A percentile compares a stretch with the other conserved stretches of the same genome.
Conservation (phyloP, 805 yeast species). For the Cephaloascus fragrans region DNA sequence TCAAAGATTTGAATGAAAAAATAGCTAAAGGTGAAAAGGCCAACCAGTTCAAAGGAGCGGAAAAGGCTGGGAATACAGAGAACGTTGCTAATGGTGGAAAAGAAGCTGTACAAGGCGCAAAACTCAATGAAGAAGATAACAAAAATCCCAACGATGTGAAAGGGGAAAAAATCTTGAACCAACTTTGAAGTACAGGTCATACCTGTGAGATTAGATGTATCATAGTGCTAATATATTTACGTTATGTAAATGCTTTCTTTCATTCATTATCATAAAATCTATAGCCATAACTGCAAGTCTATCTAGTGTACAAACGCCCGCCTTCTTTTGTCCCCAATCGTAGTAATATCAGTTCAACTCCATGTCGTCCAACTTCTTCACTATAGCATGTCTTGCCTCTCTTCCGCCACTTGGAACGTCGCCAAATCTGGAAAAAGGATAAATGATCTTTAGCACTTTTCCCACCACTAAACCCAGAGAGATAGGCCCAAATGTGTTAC, state of each 20-base stretch:
- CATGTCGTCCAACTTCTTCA: neutral
- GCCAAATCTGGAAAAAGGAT: constrained; percentile 43
- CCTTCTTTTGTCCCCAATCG: neutral
- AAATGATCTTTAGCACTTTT: constrained; percentile 55
- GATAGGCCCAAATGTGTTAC: constrained; percentile 83
- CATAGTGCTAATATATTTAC: too few species aligned
- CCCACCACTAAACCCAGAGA: constrained; percentile 76
- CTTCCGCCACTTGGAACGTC: constrained; percentile 3
- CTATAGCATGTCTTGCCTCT: neutral
- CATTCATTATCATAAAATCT: too few species aligned
- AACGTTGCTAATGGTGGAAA: too few species aligned
- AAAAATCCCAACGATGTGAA: neutral
- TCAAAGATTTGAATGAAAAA: too few species aligned
- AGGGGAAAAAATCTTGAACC: neutral
- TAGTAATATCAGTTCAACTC: neutral
- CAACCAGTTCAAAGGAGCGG: too few species aligned
- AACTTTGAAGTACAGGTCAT: neutral
- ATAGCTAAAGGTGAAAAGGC: too few species aligned
- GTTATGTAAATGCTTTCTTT: too few species aligned
- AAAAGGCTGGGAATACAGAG: too few species aligned
- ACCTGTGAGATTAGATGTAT: too few species aligned
- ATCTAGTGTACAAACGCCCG: too few species aligned
- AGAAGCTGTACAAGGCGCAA: neutral
- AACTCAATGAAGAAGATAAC: neutral
- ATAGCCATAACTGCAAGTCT: too few species aligned